Evolutionary conservation across 1,139 yeast species (phyloP), one percentile per base, ranked within the genome.

Genomic region (Kurtzmaniella quercitrusa): DNA sequence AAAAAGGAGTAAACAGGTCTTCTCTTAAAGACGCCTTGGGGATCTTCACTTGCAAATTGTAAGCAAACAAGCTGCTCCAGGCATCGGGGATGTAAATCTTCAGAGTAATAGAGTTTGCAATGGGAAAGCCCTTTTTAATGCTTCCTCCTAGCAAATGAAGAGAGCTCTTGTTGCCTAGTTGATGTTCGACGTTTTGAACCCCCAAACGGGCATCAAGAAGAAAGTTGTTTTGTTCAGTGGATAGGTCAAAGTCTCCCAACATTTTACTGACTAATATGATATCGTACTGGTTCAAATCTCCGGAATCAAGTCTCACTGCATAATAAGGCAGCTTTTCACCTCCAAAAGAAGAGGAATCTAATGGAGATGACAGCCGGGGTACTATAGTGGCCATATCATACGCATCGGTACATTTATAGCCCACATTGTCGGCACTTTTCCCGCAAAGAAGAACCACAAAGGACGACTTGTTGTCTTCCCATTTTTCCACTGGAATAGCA

Each of bases 41-140:
- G 48, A 57, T 48, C 46, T 54, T 51, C 46, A 70, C 37, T n/a
- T 45, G 45, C 16, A 82, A 55, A 19, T 63, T 69, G 54, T 80
- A 84, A 0, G 85, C 80, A 23, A 83, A 57, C 9, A 85, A 56
- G 55, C 89, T 81, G 44, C 82, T 79, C 79, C 83, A 77, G 0
- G 82, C 77, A 2, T 79, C 74, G 1, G 78, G 75, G 21, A 82
- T 63, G 6, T 73, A 64, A 19, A 85, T 58, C 46, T 74, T 78
- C 1, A 72, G 66, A 21, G 73, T 59, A 7, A 79, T 56, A 5
- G 82, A 74, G n/a, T 77, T 58, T 37, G 66, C 60, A 1, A 68
- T 57, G 0, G 82, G 77, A 1, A 82, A 48, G 0, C 73, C 59
- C 1, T 71, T 50, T 41, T 66, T 68, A 7, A 63, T 62, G 2